Base-by-base conservation (phyloP, 495 filamentous ascomycete genomes). In the Penicillium robsamsonii region DNA sequence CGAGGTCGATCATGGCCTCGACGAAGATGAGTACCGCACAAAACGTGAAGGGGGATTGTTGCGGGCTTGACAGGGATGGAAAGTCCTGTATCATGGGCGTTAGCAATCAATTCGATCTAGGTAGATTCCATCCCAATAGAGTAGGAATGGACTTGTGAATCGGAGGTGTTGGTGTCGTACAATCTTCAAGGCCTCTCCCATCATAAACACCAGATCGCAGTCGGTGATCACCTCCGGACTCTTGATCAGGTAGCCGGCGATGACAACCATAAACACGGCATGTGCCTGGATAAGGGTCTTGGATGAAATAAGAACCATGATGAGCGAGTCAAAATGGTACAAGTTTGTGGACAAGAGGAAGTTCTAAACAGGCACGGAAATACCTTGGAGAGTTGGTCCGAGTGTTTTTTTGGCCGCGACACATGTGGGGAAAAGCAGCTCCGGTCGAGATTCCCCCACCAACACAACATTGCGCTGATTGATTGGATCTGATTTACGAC, bases 101-200 rank as follows among this genome's bases (percentile, higher is more conserved):
- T 53, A 75, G 53, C 6, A 77, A 73, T 70, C 58, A 5, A 27
- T 43, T 58, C 51, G 45, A 37, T 30, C 25, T 20, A 12, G 22
- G 22, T 11, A 13, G 0, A 7, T n/a, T 17, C 49, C 17, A 20
- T 27, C n/a, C 24, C 33, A 38, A 40, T 18, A 10, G 8, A 10
- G 1, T n/a, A 15, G 22, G 11, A 12, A 20, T 51, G 22, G 9
- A 18, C 10, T 5, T 31, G 9, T n/a, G 35, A 17, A 25, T 33
- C 7, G 25, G 9, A 9, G 30, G 1, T 20, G 17, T 24, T 43
- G 37, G 7, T 46, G 15, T 12, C 76, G 31, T 83, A 90, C 88
- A 57, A 95, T 79, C 56, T 83, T 81, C 82, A 94, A 85, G 42
- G 90, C 79, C 68, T 94, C 90, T 42, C 91, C 91, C 13, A 96